Percentiles rank a stretch among this genome's conserved stretches.
Conservation (phyloP, 805 yeast species). For the Starmera pachycereana region DNA sequence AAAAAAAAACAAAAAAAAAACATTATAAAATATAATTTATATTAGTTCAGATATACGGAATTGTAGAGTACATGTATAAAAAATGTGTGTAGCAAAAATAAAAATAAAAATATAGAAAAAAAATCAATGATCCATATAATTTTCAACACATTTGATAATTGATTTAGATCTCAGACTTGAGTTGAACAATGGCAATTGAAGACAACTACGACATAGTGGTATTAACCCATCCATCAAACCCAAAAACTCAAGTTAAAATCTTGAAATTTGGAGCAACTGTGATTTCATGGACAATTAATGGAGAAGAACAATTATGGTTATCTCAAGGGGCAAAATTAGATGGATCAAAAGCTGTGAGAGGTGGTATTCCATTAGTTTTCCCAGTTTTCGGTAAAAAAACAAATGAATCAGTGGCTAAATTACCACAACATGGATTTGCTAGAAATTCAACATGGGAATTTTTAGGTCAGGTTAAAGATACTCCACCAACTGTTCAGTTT, state of each 20-base stretch:
- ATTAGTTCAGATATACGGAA: no score
- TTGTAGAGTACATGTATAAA: no score
- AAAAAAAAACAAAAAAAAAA: background rate
- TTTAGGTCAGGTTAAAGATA: slow-evolving; percentile 67
- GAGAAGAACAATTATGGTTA: slow-evolving; percentile 78
- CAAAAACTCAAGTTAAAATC: slow-evolving; percentile 50
- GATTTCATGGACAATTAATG: slow-evolving; percentile 65
- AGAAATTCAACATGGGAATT: slow-evolving; percentile 89
- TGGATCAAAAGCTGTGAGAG: slow-evolving; percentile 91
- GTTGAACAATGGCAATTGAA: slow-evolving; percentile 46
- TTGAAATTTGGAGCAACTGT: slow-evolving; percentile 86
- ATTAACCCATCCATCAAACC: slow-evolving; percentile 42
- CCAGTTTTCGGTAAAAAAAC: slow-evolving; percentile 80
- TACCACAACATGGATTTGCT: slow-evolving; percentile 97
- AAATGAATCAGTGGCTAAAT: slow-evolving; percentile 44
- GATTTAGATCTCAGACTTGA: background rate
- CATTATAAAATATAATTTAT: background rate
- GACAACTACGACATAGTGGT: slow-evolving; percentile 54
- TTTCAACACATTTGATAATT: no score
- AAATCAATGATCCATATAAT: no score
- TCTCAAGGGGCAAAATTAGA: slow-evolving; percentile 73
- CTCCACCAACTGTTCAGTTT: slow-evolving; percentile 77
- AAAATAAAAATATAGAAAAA: no score
- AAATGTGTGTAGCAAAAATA: no score
- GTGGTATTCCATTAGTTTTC: slow-evolving; percentile 94